Evolutionary conservation across 768 basidiomycete genomes (phyloP).

Genomic region (Sporobolomyces roseus): DNA sequence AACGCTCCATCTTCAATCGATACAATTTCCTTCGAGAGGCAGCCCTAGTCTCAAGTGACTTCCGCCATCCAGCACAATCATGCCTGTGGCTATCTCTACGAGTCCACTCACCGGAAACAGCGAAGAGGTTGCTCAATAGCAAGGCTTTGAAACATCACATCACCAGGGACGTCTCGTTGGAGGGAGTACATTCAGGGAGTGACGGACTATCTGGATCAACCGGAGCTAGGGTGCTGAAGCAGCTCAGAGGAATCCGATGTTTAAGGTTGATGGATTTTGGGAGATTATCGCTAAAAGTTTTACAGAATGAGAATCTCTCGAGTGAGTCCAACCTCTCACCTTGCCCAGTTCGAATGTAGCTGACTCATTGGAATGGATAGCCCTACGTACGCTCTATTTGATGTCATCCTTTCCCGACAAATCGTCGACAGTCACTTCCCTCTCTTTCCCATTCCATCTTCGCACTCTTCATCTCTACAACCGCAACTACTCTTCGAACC

Average conservation of each 20-base stretch:
- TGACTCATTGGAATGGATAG: background rate
- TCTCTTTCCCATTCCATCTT: constrained; percentile 27
- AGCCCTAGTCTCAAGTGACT: constrained; percentile 5
- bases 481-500: constrained; percentile 9
- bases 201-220: constrained; percentile 26
- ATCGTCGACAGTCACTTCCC: background rate
- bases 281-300: constrained; percentile 12
- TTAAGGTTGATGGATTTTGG: constrained; percentile 32
- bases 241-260: constrained; percentile 4
- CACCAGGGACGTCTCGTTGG: constrained; percentile 4
- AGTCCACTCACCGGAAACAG: background rate
- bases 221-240: constrained; percentile 17
- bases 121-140: background rate
- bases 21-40: background rate
- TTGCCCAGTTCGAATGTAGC: too few relatives aligned
- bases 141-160: constrained; percentile 2
- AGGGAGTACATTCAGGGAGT: constrained; percentile 18
- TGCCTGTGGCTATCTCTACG: constrained; percentile 7
- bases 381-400: constrained; percentile 9
- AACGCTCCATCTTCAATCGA: background rate
- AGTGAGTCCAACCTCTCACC: constrained; percentile 3
- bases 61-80: constrained; percentile 19
- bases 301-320: constrained; percentile 21
- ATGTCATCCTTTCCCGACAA: constrained; percentile 30
- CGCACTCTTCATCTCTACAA: constrained; percentile 18